These are phyloP conservation scores for Dovyalis caffra DNA, from an alignment of 345 rosid genomes.

Conservation along the genomic window DNA sequence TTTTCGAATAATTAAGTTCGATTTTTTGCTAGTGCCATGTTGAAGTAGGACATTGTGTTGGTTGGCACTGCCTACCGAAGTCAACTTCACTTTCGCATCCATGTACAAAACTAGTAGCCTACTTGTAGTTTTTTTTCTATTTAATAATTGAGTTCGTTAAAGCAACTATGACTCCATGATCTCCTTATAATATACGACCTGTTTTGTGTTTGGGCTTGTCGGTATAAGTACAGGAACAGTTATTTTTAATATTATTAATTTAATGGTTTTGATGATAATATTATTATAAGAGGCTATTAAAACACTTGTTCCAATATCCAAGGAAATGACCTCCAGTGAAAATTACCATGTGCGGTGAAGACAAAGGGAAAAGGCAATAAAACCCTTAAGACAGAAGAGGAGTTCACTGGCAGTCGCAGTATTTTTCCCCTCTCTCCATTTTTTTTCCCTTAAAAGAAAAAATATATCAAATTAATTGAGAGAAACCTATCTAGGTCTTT, in stretches of 20 bases:
- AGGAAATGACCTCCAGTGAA: neutral
- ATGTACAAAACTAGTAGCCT: neutral
- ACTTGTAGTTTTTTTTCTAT: neutral
- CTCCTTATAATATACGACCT: neutral
- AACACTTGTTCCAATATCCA: neutral
- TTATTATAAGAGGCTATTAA: neutral
- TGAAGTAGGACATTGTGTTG: neutral
- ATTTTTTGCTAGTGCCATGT: neutral
- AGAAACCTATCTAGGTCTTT: neutral
- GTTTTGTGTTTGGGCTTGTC: neutral
- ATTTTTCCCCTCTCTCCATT: no score
- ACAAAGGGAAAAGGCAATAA: no score
- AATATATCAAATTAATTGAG: neutral
- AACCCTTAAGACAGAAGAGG: no score
- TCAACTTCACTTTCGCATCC: neutral
- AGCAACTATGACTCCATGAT: neutral
- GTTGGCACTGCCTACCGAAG: neutral
- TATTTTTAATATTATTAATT: neutral
- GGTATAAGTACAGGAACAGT: neutral
- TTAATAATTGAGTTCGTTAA: neutral
- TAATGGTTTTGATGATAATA: neutral
- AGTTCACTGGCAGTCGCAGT: no score
- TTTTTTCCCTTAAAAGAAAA: no score
- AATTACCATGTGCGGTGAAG: no score
- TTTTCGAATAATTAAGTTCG: no score